A percentile compares a stretch with the other conserved stretches of the same genome.
phyloP scores from a whole-genome alignment of 192 early-diverging fungal genomes.

The Coemansia sp. region DNA sequence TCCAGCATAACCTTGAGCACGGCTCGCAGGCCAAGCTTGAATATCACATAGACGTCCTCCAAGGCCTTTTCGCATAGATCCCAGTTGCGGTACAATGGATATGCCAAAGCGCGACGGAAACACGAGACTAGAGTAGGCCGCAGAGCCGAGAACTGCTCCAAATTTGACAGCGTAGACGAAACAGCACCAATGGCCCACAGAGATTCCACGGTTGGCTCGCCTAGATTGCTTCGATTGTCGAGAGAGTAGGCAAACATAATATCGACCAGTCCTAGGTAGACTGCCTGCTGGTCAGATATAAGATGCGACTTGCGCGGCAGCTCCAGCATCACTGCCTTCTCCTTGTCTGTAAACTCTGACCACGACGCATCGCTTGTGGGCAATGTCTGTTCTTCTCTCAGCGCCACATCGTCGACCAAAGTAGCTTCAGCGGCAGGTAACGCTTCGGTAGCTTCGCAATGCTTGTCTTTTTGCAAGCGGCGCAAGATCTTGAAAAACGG shows the following conservation, averaged over 20 bases:
- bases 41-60: constrained; percentile 74
- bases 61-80: constrained; percentile 68
- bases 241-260: constrained; percentile 88
- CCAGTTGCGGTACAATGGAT: constrained; percentile 80
- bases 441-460: neutral
- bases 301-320: constrained; percentile 77
- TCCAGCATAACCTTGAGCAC: constrained; percentile 75
- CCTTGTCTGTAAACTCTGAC: constrained; percentile 61
- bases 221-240: constrained; percentile 77
- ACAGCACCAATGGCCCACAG: constrained; percentile 87
- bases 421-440: neutral
- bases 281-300: constrained; percentile 56
- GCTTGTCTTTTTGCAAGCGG: constrained; percentile 55
- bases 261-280: constrained; percentile 88
- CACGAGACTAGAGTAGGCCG: constrained; percentile 58
- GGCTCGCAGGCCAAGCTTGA: constrained; percentile 79
- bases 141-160: constrained; percentile 67
- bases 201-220: constrained; percentile 83
- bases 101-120: constrained; percentile 77
- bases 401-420: constrained; percentile 4
- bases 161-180: constrained; percentile 67
- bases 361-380: neutral
- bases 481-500: constrained; percentile 60
- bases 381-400: neutral
- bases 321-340: constrained; percentile 66